These are phyloP conservation scores for Pichia scutulata DNA, from an alignment of 805 yeast genomes.

Conservation along the genomic window DNA sequence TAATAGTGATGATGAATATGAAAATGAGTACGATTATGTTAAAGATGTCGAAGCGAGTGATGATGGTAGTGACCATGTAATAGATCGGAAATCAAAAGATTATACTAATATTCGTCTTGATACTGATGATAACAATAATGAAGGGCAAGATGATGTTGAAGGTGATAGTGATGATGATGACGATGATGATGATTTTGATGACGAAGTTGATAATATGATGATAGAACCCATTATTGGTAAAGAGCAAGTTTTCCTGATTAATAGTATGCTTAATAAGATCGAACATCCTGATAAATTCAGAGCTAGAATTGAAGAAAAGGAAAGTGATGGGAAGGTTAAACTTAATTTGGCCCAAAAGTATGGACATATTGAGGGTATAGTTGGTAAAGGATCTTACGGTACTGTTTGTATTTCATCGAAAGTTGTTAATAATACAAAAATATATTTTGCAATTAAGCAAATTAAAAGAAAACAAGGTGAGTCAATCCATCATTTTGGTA, in stretches of 20 bases:
- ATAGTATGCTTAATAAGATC: conserved; percentile 39
- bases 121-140: conserved; percentile 19
- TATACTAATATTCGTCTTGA: conserved; percentile 9
- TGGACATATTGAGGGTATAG: conserved; percentile 43
- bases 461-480: conserved; percentile 57
- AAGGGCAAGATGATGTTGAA: conserved; percentile 8
- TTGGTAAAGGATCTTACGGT: conserved; percentile 44
- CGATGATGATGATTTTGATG: conserved; percentile 29
- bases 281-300: conserved; percentile 32
- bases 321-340: conserved; percentile 21
- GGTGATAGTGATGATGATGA: conserved; percentile 23
- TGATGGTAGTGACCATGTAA: background rate
- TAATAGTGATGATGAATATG: conserved; percentile 12
- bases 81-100: conserved; percentile 7
- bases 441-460: conserved; percentile 69
- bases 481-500: conserved; percentile 46
- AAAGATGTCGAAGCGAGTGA: conserved; percentile 4
- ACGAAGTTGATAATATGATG: conserved; percentile 32
- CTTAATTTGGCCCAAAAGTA: conserved; percentile 37
- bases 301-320: conserved; percentile 19
- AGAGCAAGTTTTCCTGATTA: conserved; percentile 40
- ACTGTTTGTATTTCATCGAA: conserved; percentile 37
- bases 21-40: conserved; percentile 8
- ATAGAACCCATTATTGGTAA: conserved; percentile 44
- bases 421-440: conserved; percentile 32